Evolutionary conservation across 2,329 filamentous ascomycete genomes (phyloP), one percentile per base, ranked within the genome.

Genomic region (Meredithiella fracta): DNA sequence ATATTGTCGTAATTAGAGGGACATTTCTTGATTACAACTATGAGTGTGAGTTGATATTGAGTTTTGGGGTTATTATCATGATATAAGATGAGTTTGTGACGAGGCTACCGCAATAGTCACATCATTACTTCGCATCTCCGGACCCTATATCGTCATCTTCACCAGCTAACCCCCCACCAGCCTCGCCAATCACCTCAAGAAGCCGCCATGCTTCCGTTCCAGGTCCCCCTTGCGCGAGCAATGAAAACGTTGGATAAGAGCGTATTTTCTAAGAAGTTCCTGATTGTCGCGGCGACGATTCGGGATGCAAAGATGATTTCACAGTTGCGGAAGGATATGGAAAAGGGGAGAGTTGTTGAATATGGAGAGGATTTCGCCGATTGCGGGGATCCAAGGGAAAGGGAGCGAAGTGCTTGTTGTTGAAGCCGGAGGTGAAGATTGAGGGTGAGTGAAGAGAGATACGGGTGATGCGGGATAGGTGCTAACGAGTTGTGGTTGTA

Each of bases 231-330:
- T 59, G 83, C 91, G 63, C 84, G 86, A 67, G 82, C 83, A 59
- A 86, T 87, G 72, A 82, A 82, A 65, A 77, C 79, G 52, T 79
- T 98, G 60, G 90, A 98, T 70, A 82, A 86, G 62, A 76, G 83
- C 15, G 82, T 94, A 60, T 97, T 97, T 72, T 74, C 78, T 54
- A 87, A 83, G 67, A 85, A 76, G 1, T 71, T 95, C 56, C 81
- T 83, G 23, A 73, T 91, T 23, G 79, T 88, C 7, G 90, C 89
- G 2, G 91, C 89, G 5, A 79, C 84, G 38, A 73, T 97, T 47
- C 77, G 79, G 61, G 85, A 92, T 65, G 78, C 78, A 59, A 84
- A 80, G 62, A 79, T 88, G 63, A 88, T 97, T 56, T 77, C 83
- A 23, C 77, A 74, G 60, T 82, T 86, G 66, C 78, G 86, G 60